A percentile compares a stretch with the other conserved stretches of the same genome.
These are phyloP conservation scores for Radiomyces spectabilis DNA, from an alignment of 192 early-diverging fungal species.

Conservation along the genomic window DNA sequence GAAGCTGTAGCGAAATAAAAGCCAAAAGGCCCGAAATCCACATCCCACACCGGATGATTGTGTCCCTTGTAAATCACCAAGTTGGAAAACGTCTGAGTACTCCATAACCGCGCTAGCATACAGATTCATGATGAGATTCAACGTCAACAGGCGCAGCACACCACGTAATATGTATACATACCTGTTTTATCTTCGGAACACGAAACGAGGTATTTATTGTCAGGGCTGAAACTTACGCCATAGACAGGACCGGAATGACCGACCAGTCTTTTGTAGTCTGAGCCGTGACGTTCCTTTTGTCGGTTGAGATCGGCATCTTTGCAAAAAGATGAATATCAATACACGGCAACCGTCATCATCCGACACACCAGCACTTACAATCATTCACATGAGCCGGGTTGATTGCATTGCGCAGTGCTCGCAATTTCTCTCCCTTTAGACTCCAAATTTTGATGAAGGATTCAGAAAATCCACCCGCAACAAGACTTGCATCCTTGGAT, in stretches of 20 bases:
- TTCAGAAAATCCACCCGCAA: slow-evolving; percentile 91
- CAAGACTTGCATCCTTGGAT: slow-evolving; percentile 70
- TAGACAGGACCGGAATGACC: slow-evolving; percentile 93
- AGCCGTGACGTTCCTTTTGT: slow-evolving; percentile 50
- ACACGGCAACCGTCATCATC: too few relatives aligned
- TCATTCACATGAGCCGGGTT: slow-evolving; percentile 47
- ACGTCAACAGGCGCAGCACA: slow-evolving; percentile 38
- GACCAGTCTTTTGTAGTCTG: slow-evolving; percentile 58
- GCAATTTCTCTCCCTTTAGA: slow-evolving; percentile 67
- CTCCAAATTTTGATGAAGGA: slow-evolving; percentile 93
- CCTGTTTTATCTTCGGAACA: slow-evolving; percentile 89
- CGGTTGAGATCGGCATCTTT: slow-evolving; percentile 51
- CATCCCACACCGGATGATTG: slow-evolving; percentile 96
- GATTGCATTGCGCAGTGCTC: slow-evolving; percentile 55
- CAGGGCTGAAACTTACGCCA: slow-evolving; percentile 78
- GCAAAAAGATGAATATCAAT: too few relatives aligned
- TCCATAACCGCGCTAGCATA: slow-evolving; percentile 98
- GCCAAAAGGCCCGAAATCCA: slow-evolving; percentile 82
- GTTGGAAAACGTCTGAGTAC: slow-evolving; percentile 82
- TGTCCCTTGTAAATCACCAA: slow-evolving; percentile 96
- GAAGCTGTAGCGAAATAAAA: slow-evolving; percentile 97
- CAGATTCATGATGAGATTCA: slow-evolving; percentile 20
- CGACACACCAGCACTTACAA: slow-evolving; percentile 37
- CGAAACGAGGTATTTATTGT: slow-evolving; percentile 80
- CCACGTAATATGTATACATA: slow-evolving; percentile 44